Conservation (phyloP, 1,284 basidiomycete genomes). For the Irpex rosettiformis region DNA sequence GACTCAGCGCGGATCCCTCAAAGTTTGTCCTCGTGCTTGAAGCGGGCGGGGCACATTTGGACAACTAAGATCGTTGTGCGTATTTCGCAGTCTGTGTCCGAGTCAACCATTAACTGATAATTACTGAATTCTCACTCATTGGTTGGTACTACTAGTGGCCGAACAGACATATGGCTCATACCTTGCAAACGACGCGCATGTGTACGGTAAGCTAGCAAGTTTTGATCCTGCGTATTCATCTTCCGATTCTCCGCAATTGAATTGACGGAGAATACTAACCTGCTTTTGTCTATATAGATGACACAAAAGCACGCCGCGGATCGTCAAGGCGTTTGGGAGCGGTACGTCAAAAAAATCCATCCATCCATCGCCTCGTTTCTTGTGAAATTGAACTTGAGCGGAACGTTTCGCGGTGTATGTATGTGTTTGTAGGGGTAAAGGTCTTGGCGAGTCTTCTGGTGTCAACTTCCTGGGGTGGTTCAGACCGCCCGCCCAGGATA, state of each 20-base stretch:
- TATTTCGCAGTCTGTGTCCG: neutral
- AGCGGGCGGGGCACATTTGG: conserved; percentile 32
- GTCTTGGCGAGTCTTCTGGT: neutral
- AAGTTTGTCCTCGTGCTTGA: conserved; percentile 35
- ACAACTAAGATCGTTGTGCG: conserved; percentile 29
- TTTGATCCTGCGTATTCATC: too few species aligned
- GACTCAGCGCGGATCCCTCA: conserved; percentile 24
- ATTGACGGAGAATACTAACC: too few species aligned
- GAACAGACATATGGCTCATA: neutral
- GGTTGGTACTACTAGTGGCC: too few species aligned
- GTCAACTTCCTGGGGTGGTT: neutral
- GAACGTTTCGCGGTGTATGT: neutral
- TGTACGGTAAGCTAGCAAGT: neutral
- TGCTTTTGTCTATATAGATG: conserved; percentile 3
- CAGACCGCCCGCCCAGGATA: neutral
- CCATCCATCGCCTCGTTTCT: too few species aligned
- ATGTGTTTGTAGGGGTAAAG: neutral
- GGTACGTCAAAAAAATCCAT: conserved; percentile 5
- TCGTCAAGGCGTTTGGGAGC: conserved; percentile 9
- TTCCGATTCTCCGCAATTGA: too few species aligned
- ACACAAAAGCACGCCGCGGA: conserved; percentile 8
- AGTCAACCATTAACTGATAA: neutral
- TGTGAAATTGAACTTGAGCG: neutral
- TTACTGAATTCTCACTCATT: too few species aligned
- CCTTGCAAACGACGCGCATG: neutral